Percentiles rank a stretch among this genome's conserved stretches.
Conservation (phyloP, 176 grass and related monocot species). For the Eleusine indica region DNA sequence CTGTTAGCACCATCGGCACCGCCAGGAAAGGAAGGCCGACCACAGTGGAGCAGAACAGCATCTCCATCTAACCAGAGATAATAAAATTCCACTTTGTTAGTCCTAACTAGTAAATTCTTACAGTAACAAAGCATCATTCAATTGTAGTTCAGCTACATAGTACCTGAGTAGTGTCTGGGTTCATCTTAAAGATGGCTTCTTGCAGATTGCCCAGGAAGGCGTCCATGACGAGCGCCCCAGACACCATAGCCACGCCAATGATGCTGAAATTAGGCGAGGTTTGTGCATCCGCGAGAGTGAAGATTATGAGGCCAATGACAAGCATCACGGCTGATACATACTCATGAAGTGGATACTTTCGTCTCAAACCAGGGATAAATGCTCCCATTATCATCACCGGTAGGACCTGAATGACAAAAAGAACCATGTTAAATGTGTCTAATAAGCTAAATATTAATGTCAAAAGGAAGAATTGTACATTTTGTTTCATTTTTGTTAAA, state of each 20-base stretch:
- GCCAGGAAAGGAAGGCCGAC: conserved; percentile 83
- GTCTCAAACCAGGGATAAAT: conserved; percentile 84
- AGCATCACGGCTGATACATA: conserved; percentile 81
- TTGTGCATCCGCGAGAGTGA: conserved; percentile 87
- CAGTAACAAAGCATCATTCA: neutral
- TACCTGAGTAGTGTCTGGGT: conserved; percentile 85
- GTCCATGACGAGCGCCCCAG: conserved; percentile 80
- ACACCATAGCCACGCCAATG: conserved; percentile 83
- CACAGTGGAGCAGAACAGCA: conserved; percentile 92
- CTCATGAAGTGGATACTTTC: conserved; percentile 78
- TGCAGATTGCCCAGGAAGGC: conserved; percentile 91
- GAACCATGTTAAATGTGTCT: neutral
- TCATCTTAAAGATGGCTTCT: conserved; percentile 92
- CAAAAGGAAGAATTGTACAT: neutral
- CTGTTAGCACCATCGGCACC: conserved; percentile 78
- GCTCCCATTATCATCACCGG: conserved; percentile 97
- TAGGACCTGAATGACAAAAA: conserved; percentile 51
- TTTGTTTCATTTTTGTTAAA: too few relatives aligned
- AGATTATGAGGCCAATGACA: conserved; percentile 77
- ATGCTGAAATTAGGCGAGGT: conserved; percentile 87
- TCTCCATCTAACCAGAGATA: conserved; percentile 70
- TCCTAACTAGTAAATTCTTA: neutral
- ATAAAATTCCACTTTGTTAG: neutral
- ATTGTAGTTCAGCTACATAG: neutral
- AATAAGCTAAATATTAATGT: neutral